Evolutionary conservation across 2,329 filamentous ascomycete species (phyloP).

Genomic region (Didymella lethalis): DNA sequence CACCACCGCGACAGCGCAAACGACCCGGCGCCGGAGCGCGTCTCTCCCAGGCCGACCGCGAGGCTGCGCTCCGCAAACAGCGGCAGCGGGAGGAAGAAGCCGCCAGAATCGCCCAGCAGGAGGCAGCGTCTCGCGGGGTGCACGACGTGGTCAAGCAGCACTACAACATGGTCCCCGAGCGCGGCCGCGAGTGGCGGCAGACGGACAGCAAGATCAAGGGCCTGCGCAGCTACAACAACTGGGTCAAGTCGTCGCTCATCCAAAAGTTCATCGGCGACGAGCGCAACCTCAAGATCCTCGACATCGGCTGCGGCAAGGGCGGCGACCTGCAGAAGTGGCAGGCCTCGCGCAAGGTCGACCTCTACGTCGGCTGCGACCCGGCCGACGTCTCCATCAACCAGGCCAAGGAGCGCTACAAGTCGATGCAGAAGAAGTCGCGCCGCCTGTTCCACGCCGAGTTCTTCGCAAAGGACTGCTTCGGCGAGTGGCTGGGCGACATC

Average conservation of each 20-base stretch:
- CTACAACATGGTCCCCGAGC: constrained; percentile 94
- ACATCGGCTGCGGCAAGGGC: constrained; percentile 96
- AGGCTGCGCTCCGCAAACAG: constrained; percentile 67
- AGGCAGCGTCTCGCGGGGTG: constrained; percentile 63
- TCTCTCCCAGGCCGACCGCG: constrained; percentile 71
- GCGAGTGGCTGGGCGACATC: constrained; percentile 80
- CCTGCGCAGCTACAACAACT: constrained; percentile 94
- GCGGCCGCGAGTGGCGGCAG: constrained; percentile 91
- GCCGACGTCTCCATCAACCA: constrained; percentile 92
- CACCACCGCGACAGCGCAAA: constrained; percentile 70
- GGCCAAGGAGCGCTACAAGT: constrained; percentile 81
- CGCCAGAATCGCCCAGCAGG: constrained; percentile 56
- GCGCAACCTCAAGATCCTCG: constrained; percentile 77
- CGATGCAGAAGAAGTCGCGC: constrained; percentile 70
- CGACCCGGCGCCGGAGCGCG: constrained; percentile 62
- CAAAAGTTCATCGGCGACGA: constrained; percentile 77
- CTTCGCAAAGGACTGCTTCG: constrained; percentile 90
- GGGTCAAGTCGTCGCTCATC: constrained; percentile 97
- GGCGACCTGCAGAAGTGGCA: constrained; percentile 97
- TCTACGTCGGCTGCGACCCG: constrained; percentile 94
- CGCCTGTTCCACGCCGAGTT: constrained; percentile 85
- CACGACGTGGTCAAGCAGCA: constrained; percentile 90
- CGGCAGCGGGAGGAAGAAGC: constrained; percentile 54
- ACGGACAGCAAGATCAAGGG: constrained; percentile 96
- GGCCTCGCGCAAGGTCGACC: constrained; percentile 83